These are phyloP conservation scores for Wickerhamomyces bovis DNA, from an alignment of 805 yeast species.

Conservation along the genomic window DNA sequence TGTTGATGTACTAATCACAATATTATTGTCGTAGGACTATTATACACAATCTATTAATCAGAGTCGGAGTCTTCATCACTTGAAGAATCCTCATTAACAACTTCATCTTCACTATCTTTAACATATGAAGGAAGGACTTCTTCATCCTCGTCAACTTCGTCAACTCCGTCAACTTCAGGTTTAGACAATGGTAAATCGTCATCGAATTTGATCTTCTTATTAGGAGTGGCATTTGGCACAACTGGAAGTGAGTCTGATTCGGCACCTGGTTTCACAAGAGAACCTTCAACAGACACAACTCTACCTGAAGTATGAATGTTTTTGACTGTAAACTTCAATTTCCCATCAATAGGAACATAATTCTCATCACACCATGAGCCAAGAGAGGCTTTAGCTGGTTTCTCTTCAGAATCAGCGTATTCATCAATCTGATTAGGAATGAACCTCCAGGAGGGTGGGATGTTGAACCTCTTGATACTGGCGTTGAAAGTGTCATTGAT, in stretches of 20 bases:
- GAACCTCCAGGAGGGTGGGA: slow-evolving; percentile 85
- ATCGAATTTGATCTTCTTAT: slow-evolving; percentile 45
- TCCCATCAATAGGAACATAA: slow-evolving; percentile 76
- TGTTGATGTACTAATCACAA: too few relatives aligned
- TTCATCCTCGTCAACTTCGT: slow-evolving; percentile 19
- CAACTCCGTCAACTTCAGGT: slow-evolving; percentile 23
- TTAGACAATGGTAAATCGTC: slow-evolving; percentile 25
- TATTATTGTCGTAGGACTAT: too few relatives aligned
- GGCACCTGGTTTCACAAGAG: slow-evolving; percentile 39
- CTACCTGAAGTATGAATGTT: slow-evolving; percentile 70
- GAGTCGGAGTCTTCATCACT: slow-evolving; percentile 22
- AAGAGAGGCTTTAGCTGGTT: slow-evolving; percentile 26
- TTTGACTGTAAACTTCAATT: slow-evolving; percentile 68
- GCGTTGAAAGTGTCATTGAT: slow-evolving; percentile 95
- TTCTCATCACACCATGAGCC: slow-evolving; percentile 86
- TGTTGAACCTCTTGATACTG: slow-evolving; percentile 74
- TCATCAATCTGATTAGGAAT: slow-evolving; percentile 74
- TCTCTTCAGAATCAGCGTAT: slow-evolving; percentile 20
- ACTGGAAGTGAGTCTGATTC: slow-evolving; percentile 53
- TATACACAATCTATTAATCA: slow-evolving; percentile 8
- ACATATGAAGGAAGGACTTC: slow-evolving; percentile 11
- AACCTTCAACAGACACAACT: slow-evolving; percentile 85
- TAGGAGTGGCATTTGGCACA: slow-evolving; percentile 25
- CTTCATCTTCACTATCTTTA: slow-evolving; percentile 13
- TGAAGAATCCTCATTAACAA: slow-evolving; percentile 23